phyloP scores from a whole-genome alignment of 441 rosid genomes.

The Bruguiera hainesii region DNA sequence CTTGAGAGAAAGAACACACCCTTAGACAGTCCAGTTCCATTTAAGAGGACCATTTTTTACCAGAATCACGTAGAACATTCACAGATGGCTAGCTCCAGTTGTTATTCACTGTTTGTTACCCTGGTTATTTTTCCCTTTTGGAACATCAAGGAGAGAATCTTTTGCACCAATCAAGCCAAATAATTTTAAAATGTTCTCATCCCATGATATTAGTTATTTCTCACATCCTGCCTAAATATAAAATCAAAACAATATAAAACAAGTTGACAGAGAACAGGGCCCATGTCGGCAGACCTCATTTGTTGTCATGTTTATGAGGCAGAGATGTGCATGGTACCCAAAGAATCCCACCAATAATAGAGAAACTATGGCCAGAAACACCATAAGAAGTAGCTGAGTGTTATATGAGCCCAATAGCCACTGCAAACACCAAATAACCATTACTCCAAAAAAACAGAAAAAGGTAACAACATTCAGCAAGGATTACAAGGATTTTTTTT shows the following conservation, averaged over 20 bases:
- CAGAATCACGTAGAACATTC: too few species aligned
- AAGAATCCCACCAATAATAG: slow-evolving; percentile 79
- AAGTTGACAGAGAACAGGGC: background rate
- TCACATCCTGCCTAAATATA: background rate
- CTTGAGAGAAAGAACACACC: too few species aligned
- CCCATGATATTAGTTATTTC: background rate
- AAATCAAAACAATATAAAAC: background rate
- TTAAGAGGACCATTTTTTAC: too few species aligned
- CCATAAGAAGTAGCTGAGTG: slow-evolving; percentile 72
- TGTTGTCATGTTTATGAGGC: slow-evolving; percentile 75
- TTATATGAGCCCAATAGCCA: slow-evolving; percentile 81
- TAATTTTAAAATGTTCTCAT: background rate
- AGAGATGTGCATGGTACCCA: slow-evolving; percentile 70
- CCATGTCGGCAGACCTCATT: slow-evolving; percentile 55
- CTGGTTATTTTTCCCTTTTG: too few species aligned
- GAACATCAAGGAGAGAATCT: background rate
- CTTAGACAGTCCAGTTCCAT: too few species aligned
- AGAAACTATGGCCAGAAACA: slow-evolving; percentile 76
- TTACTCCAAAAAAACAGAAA: background rate
- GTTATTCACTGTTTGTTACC: too few species aligned
- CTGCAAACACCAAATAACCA: slow-evolving; percentile 38
- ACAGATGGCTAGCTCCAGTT: too few species aligned
- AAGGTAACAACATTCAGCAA: background rate
- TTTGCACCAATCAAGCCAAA: background rate
- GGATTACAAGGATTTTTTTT: background rate